Evolutionary conservation across 2,329 filamentous ascomycete genomes (phyloP).

Genomic region (Cytospora mali): DNA sequence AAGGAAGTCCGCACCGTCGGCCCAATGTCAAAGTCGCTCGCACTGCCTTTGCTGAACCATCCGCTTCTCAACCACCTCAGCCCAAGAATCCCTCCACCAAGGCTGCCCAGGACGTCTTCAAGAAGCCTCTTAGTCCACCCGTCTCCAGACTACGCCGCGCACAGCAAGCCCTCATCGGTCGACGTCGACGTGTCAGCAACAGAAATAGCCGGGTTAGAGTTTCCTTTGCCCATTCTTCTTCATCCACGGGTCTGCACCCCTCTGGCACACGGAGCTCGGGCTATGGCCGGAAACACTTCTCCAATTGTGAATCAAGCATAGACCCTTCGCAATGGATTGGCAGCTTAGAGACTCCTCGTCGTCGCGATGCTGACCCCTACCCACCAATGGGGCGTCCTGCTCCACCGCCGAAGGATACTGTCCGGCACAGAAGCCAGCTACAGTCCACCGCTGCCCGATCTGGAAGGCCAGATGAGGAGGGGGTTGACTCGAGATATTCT

Average conservation of each 20-base stretch:
- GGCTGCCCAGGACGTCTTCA: constrained; percentile 39
- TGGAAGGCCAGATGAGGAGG: background rate
- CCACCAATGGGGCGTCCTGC: background rate
- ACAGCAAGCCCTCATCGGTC: constrained; percentile 41
- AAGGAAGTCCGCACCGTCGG: constrained; percentile 44
- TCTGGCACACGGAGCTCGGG: constrained; percentile 14
- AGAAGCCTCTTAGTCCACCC: constrained; percentile 37
- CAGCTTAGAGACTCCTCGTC: constrained; percentile 20
- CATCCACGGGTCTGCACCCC: constrained; percentile 26
- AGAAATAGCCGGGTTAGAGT: constrained; percentile 39
- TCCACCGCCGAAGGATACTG: background rate
- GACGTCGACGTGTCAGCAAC: constrained; percentile 35
- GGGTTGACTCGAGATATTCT: constrained; percentile 20
- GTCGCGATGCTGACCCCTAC: constrained; percentile 21
- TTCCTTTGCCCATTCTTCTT: constrained; percentile 33
- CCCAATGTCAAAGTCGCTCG: constrained; percentile 39
- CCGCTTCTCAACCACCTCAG: constrained; percentile 14
- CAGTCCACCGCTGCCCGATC: background rate
- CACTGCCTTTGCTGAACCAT: constrained; percentile 28
- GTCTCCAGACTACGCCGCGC: constrained; percentile 38
- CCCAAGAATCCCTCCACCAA: constrained; percentile 33
- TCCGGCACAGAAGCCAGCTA: background rate
- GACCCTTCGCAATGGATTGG: constrained; percentile 5
- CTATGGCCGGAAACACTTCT: background rate
- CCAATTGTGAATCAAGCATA: background rate